Conservation (phyloP, 306 rosid genomes). For the Sicyos baderoa region DNA sequence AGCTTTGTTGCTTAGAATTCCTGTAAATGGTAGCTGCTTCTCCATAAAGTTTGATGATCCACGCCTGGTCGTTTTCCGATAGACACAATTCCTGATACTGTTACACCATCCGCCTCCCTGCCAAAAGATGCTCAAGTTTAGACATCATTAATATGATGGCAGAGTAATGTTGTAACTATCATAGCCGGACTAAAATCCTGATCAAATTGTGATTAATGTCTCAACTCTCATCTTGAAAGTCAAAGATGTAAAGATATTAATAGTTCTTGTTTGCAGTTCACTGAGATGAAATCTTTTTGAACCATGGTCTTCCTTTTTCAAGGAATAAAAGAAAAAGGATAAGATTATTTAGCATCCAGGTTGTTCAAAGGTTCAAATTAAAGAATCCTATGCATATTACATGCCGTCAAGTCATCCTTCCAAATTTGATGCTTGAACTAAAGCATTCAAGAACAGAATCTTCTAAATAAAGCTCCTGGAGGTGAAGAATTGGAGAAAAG, state of each 20-base stretch:
- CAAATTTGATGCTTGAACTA: neutral
- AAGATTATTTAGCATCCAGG: neutral
- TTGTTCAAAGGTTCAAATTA: neutral
- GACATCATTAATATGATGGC: neutral
- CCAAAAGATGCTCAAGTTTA: conserved; percentile 27
- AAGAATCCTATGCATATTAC: neutral
- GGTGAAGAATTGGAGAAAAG: neutral
- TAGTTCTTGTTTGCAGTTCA: neutral
- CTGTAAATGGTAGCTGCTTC: conserved; percentile 60
- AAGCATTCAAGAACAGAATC: neutral
- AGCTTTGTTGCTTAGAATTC: conserved; percentile 68
- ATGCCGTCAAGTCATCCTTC: neutral
- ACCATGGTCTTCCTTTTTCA: neutral
- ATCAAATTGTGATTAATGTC: neutral
- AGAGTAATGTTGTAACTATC: neutral
- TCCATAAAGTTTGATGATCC: conserved; percentile 87
- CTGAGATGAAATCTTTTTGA: neutral
- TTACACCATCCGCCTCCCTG: conserved; percentile 99
- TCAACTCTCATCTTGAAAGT: neutral
- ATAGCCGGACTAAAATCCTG: neutral
- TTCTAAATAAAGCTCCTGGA: neutral
- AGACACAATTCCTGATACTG: conserved; percentile 63
- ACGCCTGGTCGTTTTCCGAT: conserved; percentile 62
- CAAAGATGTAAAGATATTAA: neutral
- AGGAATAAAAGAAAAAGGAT: neutral